phyloP scores from a whole-genome alignment of 495 filamentous ascomycete genomes.

The Astrocystis sublimbata region DNA sequence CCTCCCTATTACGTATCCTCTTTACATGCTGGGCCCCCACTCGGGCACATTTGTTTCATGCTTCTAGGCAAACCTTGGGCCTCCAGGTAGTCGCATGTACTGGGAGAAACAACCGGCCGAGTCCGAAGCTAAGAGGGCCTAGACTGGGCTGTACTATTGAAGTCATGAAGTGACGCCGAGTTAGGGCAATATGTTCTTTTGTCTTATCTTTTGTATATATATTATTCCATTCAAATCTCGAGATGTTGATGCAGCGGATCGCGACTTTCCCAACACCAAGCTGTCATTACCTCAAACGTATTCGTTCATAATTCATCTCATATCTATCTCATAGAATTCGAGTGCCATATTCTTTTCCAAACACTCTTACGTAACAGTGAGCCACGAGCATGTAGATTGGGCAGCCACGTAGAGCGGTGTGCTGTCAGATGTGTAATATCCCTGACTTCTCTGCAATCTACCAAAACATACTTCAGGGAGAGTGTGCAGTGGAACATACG shows the following conservation, averaged over 20 bases:
- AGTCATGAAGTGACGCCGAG: slow-evolving; percentile 1
- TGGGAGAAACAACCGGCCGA: neutral
- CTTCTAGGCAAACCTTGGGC: neutral
- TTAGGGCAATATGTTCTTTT: neutral
- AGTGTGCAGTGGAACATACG: neutral
- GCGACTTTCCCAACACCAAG: neutral
- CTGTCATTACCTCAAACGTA: neutral
- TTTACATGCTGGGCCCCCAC: neutral
- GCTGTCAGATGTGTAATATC: neutral
- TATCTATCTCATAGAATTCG: neutral
- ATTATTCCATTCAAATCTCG: slow-evolving; percentile 3
- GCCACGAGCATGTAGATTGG: neutral
- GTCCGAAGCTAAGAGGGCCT: slow-evolving; percentile 4
- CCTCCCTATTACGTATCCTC: neutral
- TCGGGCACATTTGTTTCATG: slow-evolving; percentile 14
- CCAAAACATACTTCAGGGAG: neutral
- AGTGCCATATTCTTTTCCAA: neutral
- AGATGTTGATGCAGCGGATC: neutral
- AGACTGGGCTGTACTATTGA: slow-evolving; percentile 1
- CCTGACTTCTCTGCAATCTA: neutral
- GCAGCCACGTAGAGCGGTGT: neutral
- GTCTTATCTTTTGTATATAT: too few species aligned
- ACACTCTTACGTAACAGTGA: neutral
- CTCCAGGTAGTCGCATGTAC: neutral
- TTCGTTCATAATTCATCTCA: neutral